Base-by-base conservation (phyloP, 805 yeast species). In the Cyberlindnera xylosilytica region DNA sequence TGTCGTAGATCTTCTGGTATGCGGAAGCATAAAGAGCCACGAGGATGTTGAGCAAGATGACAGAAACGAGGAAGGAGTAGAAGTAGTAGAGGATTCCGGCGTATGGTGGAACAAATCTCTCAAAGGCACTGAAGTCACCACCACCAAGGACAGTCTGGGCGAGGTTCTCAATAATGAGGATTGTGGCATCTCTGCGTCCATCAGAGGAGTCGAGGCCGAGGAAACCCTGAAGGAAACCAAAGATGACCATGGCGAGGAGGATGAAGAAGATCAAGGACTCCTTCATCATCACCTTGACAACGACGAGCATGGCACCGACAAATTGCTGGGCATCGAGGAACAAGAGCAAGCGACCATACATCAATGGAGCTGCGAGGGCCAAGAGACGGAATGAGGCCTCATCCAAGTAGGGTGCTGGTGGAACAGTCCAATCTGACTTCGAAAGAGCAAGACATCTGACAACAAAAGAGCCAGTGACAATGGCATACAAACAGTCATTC, bases 261-360 rank as follows among this genome's bases (percentile, higher is more conserved):
- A 86, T 83, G 58, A 88, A 88, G 66, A 88, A 88, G 12, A 87
- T 72, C n/a, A 86, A 60, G 2, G 93, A 83, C 61, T 88, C 96
- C 53, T 83, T 80, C 87, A 88, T 82, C 87, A 88, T 83, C 44
- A 81, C 82, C 56, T 86, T 86, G 38, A 86, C 66, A 4, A 88
- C 91, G 22, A 88, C 91, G 49, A 88, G 75, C 88, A 88, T 84
- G 2, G 89, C 87, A 31, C 97, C 97, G 37, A 87, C 86, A 61
- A 88, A 87, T 52, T 76, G 75, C 50, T 81, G 79, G 10, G 90
- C 83, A 58, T 88, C 97, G 53, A 87, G 71, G 62, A 73, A 87
- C 28, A 88, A 70, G 42, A 88, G 65, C 38, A 88, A 66, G 38
- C 97, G 72, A 2, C 85, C 74, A 95, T 96, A 88, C 76, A 88